Evolutionary conservation across 1,284 basidiomycete species (phyloP).

Genomic region (Ceratobasidium sp.): DNA sequence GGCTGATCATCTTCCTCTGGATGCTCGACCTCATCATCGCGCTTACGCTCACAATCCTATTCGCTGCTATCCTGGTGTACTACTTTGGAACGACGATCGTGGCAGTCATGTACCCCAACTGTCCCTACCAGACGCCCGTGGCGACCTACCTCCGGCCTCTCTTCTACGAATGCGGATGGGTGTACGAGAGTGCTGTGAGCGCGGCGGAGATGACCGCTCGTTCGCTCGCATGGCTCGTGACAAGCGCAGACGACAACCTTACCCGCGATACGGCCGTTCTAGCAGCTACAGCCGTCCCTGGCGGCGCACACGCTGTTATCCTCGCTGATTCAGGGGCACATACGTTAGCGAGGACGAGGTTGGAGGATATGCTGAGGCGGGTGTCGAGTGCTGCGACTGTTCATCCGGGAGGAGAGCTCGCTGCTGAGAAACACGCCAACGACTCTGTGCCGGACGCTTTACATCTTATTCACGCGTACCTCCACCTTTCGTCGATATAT

Average conservation of each 20-base stretch:
- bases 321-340: constrained; percentile 35
- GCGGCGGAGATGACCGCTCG: constrained; percentile 39
- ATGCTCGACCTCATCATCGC: constrained; percentile 39
- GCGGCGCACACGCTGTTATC: constrained; percentile 22
- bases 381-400: constrained; percentile 32
- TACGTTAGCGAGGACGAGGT: constrained; percentile 13
- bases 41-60: constrained; percentile 27
- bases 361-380: constrained; percentile 34
- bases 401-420: constrained; percentile 29
- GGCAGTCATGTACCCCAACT: constrained; percentile 39
- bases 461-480: constrained; percentile 33
- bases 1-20: constrained; percentile 38
- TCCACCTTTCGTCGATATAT: constrained; percentile 27
- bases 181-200: constrained; percentile 14
- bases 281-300: constrained; percentile 31
- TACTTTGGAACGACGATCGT: constrained; percentile 36
- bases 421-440: constrained; percentile 30
- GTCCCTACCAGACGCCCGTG: constrained; percentile 36
- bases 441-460: constrained; percentile 31
- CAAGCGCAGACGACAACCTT: constrained; percentile 38
- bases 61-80: constrained; percentile 18
- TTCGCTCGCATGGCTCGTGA: constrained; percentile 33
- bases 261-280: constrained; percentile 32
- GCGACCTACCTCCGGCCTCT: constrained; percentile 34
- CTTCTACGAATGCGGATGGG: constrained; percentile 35